These are phyloP conservation scores for Xylariomycetidae sp. DNA, from an alignment of 2,329 filamentous ascomycete genomes.

Conservation along the genomic window DNA sequence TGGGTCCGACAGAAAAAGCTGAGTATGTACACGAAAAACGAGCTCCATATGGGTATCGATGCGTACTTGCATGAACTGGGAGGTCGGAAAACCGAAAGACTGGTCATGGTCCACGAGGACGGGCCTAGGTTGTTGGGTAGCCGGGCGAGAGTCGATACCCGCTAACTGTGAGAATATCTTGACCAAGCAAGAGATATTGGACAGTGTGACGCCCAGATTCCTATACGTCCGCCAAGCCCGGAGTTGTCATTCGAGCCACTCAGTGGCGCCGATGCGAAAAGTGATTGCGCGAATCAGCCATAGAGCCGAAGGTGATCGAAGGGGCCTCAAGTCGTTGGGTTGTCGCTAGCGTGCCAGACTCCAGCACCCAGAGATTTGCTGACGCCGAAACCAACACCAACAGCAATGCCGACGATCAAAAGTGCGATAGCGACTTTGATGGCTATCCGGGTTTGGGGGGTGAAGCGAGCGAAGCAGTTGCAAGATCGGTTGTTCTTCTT, in stretches of 20 bases:
- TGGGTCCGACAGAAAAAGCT: constrained; percentile 6
- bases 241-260: no score
- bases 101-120: no score
- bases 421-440: constrained; percentile 48
- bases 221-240: no score
- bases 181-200: no score
- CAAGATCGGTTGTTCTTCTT: constrained; percentile 45
- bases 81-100: no score
- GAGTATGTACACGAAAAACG: constrained; percentile 17
- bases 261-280: no score
- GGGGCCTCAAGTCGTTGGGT: constrained; percentile 15
- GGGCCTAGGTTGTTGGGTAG: no score
- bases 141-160: no score
- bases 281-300: no score
- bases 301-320: no score
- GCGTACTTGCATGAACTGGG: constrained; percentile 12
- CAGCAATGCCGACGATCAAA: constrained; percentile 46
- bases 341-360: constrained; percentile 43
- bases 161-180: no score
- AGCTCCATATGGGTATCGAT: constrained; percentile 18
- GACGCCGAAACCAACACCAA: constrained; percentile 53
- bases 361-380: constrained; percentile 55
- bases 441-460: constrained; percentile 47
- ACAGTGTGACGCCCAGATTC: no score
- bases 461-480: constrained; percentile 47